Conservation (phyloP, 306 rosid species). For the Luffa acutangula region DNA sequence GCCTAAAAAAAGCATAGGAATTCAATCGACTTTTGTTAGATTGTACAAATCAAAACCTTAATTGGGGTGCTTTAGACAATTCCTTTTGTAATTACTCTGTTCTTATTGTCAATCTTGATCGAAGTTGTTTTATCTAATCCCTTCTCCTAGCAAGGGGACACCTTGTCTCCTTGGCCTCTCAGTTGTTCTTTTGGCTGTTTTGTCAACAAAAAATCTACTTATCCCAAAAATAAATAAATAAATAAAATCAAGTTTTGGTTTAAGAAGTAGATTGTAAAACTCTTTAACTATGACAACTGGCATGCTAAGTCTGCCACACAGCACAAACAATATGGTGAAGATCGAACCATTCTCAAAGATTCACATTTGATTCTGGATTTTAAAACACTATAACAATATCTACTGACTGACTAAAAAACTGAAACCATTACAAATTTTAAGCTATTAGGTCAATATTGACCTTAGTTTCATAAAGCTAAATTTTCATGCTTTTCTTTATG, state of each 20-base stretch:
- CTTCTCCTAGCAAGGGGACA: not conserved
- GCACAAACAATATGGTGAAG: not conserved
- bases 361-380: not conserved
- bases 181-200: conserved; percentile 2
- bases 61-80: not conserved
- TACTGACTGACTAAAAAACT: not conserved
- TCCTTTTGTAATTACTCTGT: not conserved
- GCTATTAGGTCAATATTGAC: not conserved
- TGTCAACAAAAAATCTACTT: not conserved
- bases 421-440: not conserved
- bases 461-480: not conserved
- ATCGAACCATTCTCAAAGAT: not conserved
- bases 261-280: not conserved
- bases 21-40: not conserved
- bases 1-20: not conserved
- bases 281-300: not conserved
- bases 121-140: not conserved
- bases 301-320: not conserved
- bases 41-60: not conserved
- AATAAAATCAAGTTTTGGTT: not conserved
- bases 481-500: not conserved
- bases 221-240: not conserved
- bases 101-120: not conserved
- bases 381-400: not conserved
- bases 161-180: not conserved